Evolutionary conservation across 306 rosid genomes (phyloP).

Genomic region (Abrus precatorius): DNA sequence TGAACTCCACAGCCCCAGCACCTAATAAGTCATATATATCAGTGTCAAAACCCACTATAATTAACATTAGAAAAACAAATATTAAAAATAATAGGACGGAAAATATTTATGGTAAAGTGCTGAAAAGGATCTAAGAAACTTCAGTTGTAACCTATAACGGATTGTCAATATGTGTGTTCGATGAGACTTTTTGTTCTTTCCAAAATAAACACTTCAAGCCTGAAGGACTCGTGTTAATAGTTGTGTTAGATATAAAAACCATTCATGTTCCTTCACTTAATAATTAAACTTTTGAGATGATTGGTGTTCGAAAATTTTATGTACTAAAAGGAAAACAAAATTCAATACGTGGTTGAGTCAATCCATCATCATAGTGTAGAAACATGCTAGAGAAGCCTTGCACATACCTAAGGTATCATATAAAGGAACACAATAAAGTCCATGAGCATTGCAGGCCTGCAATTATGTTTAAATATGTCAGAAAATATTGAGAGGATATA

Average conservation of each 20-base stretch:
- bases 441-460: slow-evolving; percentile 99
- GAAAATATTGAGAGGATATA: slow-evolving; percentile 31
- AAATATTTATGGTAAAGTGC: neutral
- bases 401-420: slow-evolving; percentile 86
- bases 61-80: neutral
- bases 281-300: neutral
- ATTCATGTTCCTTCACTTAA: neutral
- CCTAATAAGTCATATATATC: slow-evolving; percentile 63
- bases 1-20: slow-evolving; percentile 87
- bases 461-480: slow-evolving; percentile 44
- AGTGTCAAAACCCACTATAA: slow-evolving; percentile 21
- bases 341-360: neutral
- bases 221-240: neutral
- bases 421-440: slow-evolving; percentile 88
- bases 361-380: slow-evolving; percentile 36
- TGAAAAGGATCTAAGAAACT: neutral
- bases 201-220: neutral
- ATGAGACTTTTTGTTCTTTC: neutral
- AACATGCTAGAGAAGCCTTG: slow-evolving; percentile 44
- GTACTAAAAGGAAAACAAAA: neutral
- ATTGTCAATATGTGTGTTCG: neutral
- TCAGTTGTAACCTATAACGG: neutral
- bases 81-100: slow-evolving; percentile 8
- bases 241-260: neutral
- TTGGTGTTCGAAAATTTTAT: neutral